Conservation (phyloP, 2,329 filamentous ascomycete genomes). For the Apiospora aurea region DNA sequence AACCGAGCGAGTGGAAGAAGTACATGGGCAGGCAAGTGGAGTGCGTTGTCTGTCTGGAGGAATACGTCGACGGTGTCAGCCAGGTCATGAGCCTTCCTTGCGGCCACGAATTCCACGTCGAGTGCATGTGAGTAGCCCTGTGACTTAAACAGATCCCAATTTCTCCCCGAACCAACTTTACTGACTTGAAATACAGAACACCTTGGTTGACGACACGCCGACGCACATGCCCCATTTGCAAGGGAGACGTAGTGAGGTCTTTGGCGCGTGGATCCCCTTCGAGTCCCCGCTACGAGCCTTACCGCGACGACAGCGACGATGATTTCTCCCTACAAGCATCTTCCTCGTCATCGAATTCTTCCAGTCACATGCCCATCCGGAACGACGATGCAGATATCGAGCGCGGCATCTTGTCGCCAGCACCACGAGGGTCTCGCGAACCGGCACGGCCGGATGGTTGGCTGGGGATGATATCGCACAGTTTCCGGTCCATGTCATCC, state of each 20-base stretch:
- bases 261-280: constrained; percentile 63
- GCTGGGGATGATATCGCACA: constrained; percentile 41
- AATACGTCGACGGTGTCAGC: constrained; percentile 94
- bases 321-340: constrained; percentile 35
- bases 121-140: constrained; percentile 79
- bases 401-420: constrained; percentile 45
- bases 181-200: constrained; percentile 64
- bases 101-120: constrained; percentile 95
- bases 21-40: constrained; percentile 77
- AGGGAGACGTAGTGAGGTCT: constrained; percentile 88
- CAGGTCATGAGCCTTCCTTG: constrained; percentile 97
- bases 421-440: background rate
- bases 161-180: constrained; percentile 32
- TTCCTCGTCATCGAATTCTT: constrained; percentile 31
- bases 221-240: constrained; percentile 98
- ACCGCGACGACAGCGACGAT: constrained; percentile 61
- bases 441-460: constrained; percentile 9
- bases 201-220: constrained; percentile 96
- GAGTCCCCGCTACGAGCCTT: constrained; percentile 60
- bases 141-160: constrained; percentile 33
- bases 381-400: constrained; percentile 49
- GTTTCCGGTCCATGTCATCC: constrained; percentile 33
- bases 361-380: constrained; percentile 20
- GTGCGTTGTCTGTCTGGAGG: constrained; percentile 95
- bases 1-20: constrained; percentile 68